A percentile compares a stretch with the other conserved stretches of the same genome.
phyloP scores from a whole-genome alignment of 2,329 filamentous ascomycete species.

The Aspergillus sergii region DNA sequence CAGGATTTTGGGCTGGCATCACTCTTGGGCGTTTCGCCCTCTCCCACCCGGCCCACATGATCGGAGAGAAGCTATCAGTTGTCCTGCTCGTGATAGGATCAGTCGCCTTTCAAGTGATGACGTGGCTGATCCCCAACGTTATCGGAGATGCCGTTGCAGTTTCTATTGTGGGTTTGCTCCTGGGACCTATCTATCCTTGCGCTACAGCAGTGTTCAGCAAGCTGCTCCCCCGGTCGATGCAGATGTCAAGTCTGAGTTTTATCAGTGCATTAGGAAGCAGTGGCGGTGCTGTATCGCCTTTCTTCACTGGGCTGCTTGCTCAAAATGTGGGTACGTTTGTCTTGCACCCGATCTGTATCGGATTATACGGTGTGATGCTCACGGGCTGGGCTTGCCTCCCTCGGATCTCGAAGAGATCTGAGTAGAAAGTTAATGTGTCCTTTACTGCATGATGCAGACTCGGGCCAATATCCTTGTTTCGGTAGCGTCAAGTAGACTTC shows the following conservation, averaged over 20 bases:
- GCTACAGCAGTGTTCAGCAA: conserved; percentile 63
- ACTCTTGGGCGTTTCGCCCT: conserved; percentile 75
- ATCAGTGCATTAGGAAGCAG: conserved; percentile 46
- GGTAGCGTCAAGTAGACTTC: neutral
- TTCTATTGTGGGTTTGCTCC: conserved; percentile 69
- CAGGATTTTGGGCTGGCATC: conserved; percentile 71
- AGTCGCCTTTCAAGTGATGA: conserved; percentile 70
- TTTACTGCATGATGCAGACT: neutral
- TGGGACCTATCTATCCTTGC: conserved; percentile 81
- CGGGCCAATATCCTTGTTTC: neutral
- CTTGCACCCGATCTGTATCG: conserved; percentile 58
- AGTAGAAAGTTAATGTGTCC: conserved; percentile 31
- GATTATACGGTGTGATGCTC: conserved; percentile 57
- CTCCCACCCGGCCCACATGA: conserved; percentile 63
- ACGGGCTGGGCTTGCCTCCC: conserved; percentile 56
- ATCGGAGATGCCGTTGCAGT: conserved; percentile 69
- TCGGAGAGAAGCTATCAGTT: conserved; percentile 74
- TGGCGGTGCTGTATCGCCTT: conserved; percentile 47
- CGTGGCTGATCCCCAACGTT: conserved; percentile 78
- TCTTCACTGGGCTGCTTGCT: conserved; percentile 52
- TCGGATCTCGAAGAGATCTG: conserved; percentile 51
- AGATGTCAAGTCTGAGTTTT: conserved; percentile 41
- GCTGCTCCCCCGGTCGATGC: conserved; percentile 45
- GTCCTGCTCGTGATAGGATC: conserved; percentile 64
- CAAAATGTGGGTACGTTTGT: conserved; percentile 52